Evolutionary conservation across 352 stramenopile genomes (phyloP).

Genomic region (Aphanomyces euteiches): DNA sequence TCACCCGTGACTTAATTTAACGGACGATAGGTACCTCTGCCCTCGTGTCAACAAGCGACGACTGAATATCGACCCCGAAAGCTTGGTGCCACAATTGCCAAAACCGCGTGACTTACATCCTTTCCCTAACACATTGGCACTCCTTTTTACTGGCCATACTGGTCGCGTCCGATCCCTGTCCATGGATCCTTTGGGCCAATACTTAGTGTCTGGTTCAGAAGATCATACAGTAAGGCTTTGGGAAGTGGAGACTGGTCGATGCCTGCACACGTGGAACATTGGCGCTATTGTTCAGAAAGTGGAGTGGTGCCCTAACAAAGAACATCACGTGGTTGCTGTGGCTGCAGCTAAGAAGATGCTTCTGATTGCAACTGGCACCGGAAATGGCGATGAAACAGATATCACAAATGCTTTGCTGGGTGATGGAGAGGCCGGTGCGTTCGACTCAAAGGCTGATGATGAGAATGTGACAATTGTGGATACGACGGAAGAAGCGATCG

Average conservation of each 20-base stretch:
- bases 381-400: conserved; percentile 89
- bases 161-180: conserved; percentile 90
- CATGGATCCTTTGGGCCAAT: conserved; percentile 96
- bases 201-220: conserved; percentile 93
- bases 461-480: conserved; percentile 47
- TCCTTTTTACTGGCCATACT: conserved; percentile 86
- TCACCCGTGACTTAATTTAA: conserved; percentile 14
- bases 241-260: conserved; percentile 94
- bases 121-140: conserved; percentile 94
- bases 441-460: conserved; percentile 44
- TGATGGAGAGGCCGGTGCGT: conserved; percentile 34
- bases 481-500: conserved; percentile 69
- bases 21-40: conserved; percentile 56
- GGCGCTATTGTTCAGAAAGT: conserved; percentile 87
- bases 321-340: conserved; percentile 94
- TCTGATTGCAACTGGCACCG: conserved; percentile 93
- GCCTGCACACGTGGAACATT: conserved; percentile 90
- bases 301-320: conserved; percentile 96
- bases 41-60: conserved; percentile 89
- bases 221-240: conserved; percentile 95
- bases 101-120: conserved; percentile 96
- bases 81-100: conserved; percentile 94
- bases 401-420: conserved; percentile 93
- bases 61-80: conserved; percentile 98
- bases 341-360: conserved; percentile 88